These are phyloP conservation scores for Podospora pseudopauciseta DNA, from an alignment of 495 filamentous ascomycete species.

Conservation along the genomic window DNA sequence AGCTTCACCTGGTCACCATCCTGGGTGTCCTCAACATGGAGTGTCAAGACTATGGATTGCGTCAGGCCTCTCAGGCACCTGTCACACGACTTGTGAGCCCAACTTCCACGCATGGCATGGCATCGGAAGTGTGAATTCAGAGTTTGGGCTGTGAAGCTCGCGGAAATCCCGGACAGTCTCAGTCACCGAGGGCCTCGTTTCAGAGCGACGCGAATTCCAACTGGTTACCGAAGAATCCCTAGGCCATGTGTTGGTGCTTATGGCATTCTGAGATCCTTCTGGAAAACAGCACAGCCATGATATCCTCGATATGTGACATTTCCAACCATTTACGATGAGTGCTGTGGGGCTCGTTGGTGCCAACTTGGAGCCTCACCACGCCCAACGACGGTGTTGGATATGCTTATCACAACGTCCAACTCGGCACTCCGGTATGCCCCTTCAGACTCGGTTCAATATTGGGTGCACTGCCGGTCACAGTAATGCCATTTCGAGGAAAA, in stretches of 20 bases:
- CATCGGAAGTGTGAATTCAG: neutral
- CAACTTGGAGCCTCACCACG: neutral
- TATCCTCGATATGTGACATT: neutral
- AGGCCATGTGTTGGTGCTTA: neutral
- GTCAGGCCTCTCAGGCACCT: slow-evolving; percentile 2
- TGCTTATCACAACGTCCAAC: neutral
- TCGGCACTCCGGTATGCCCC: neutral
- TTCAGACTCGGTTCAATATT: neutral
- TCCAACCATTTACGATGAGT: neutral
- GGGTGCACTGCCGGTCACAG: neutral
- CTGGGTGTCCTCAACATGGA: neutral
- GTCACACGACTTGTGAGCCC: neutral
- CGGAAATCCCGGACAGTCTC: neutral
- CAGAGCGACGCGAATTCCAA: neutral
- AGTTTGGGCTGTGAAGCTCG: neutral
- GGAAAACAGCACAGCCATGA: neutral
- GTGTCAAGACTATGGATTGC: neutral
- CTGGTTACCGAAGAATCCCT: neutral
- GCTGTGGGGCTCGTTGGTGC: neutral
- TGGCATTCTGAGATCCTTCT: neutral
- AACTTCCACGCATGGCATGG: neutral
- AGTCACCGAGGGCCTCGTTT: neutral
- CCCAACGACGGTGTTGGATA: neutral
- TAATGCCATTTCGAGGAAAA: neutral
- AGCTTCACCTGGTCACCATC: neutral